A percentile compares a stretch with the other conserved stretches of the same genome.
Evolutionary conservation across 2,329 filamentous ascomycete genomes (phyloP).

Genomic region (Sclerotinia trifoliorum): DNA sequence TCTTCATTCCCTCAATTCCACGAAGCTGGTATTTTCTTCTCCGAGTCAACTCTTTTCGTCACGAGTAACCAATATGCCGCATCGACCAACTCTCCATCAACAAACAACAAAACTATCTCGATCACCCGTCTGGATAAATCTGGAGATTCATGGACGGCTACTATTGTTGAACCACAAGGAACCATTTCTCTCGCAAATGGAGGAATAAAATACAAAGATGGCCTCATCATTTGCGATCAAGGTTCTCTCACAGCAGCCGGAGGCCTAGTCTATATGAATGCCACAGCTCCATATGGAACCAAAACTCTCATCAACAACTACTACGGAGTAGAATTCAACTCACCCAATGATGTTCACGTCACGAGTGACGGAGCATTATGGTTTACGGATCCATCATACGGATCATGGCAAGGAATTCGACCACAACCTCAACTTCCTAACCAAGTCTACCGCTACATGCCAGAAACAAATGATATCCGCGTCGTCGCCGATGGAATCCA

Average conservation of each 20-base stretch:
- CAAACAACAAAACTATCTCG: conserved; percentile 23
- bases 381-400: conserved; percentile 62
- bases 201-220: conserved; percentile 27
- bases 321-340: conserved; percentile 57
- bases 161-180: conserved; percentile 19
- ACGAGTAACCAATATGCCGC: conserved; percentile 42
- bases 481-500: conserved; percentile 57
- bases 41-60: conserved; percentile 48
- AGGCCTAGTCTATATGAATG: conserved; percentile 25
- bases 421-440: conserved; percentile 52
- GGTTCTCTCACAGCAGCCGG: conserved; percentile 26
- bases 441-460: conserved; percentile 58
- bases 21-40: conserved; percentile 53
- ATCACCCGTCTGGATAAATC: conserved; percentile 41
- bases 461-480: conserved; percentile 50
- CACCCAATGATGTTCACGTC: conserved; percentile 57
- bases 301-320: conserved; percentile 57
- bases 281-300: conserved; percentile 25
- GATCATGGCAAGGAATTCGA: conserved; percentile 57
- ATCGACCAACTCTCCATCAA: conserved; percentile 38
- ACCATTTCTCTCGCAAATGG: conserved; percentile 27
- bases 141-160: conserved; percentile 45
- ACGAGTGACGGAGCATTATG: conserved; percentile 55
- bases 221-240: conserved; percentile 29
- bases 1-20: conserved; percentile 53